Percentiles rank a stretch among this genome's conserved stretches.
phyloP scores from a whole-genome alignment of 345 rosid genomes.

The Syzygium aqueum region DNA sequence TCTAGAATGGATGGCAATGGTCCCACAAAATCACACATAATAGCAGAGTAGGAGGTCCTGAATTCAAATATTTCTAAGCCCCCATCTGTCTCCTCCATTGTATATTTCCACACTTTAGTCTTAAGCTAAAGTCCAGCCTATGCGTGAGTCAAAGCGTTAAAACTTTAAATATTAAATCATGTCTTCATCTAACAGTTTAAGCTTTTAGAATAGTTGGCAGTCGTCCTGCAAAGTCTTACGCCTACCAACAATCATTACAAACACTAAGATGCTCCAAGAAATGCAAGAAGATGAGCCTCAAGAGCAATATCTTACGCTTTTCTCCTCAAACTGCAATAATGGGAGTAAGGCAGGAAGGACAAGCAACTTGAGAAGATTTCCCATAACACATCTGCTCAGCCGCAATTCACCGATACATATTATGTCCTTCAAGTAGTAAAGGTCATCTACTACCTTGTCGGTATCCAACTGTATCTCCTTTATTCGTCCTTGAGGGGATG shows the following conservation, averaged over 20 bases:
- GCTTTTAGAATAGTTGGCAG: neutral
- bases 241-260: neutral
- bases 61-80: neutral
- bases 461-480: constrained; percentile 28
- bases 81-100: neutral
- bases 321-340: constrained; percentile 24
- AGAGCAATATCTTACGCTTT: constrained; percentile 31
- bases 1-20: neutral
- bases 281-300: neutral
- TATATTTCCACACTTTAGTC: neutral
- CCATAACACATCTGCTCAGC: constrained; percentile 33
- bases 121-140: neutral
- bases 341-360: constrained; percentile 44
- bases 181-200: neutral
- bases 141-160: neutral
- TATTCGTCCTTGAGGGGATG: constrained; percentile 11
- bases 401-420: constrained; percentile 34
- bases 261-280: neutral
- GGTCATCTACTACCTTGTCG: constrained; percentile 53
- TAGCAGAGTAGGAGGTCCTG: neutral
- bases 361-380: constrained; percentile 35
- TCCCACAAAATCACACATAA: neutral
- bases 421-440: constrained; percentile 61
- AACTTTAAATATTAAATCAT: neutral
- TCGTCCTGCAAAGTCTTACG: neutral